Evolutionary conservation across 2,329 filamentous ascomycete genomes (phyloP), one percentile per base, ranked within the genome.

Genomic region (Tolypocladium sp.): DNA sequence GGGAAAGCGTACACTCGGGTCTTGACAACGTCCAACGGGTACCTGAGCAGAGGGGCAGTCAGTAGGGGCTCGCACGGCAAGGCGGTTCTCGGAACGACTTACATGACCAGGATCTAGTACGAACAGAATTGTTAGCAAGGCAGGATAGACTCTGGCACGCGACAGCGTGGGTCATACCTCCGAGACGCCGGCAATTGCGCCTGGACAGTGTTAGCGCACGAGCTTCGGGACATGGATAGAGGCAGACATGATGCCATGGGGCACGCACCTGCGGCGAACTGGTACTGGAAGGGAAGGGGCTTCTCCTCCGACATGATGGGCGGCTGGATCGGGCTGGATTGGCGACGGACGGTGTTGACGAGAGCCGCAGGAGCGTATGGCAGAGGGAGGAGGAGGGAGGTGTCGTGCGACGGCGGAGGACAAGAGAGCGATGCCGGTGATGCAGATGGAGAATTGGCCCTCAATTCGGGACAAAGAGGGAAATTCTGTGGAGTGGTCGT

Each of bases 11-110:
- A 94, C 90, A 96, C 89, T 88, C 93, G 84, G 65, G 94, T 97
- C 84, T 97, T 97, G 76, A 97, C 91, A 60, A 99, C 94, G 75
- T 99, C 94, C 74, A 99, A 82, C 67, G 94, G 94, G 81, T 99
- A 99, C 94, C 92, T 97, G 73, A 35, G 49, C 60, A 60, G 56
- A 38, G 60, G 56, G 42, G 30, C 58, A 57, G 64, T 67, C 63
- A 65, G 61, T 56, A 62, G 57, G 60, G 58, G 56, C 41, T 57
- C 40, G 25, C 30, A 51, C 37, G 52, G 20, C 25, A 25, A 25
- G 37, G 33, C 30, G 30, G 27, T 22, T n/a, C 10, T 9, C 30
- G 10, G 30, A 52, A 53, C 38, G 33, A 59, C 83, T 71, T 79
- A 93, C 90, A 95, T 95, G 61, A 94, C 83, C 76, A 94, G 78